Evolutionary conservation across 2,329 filamentous ascomycete species (phyloP).

Genomic region (Penicillium sp.): DNA sequence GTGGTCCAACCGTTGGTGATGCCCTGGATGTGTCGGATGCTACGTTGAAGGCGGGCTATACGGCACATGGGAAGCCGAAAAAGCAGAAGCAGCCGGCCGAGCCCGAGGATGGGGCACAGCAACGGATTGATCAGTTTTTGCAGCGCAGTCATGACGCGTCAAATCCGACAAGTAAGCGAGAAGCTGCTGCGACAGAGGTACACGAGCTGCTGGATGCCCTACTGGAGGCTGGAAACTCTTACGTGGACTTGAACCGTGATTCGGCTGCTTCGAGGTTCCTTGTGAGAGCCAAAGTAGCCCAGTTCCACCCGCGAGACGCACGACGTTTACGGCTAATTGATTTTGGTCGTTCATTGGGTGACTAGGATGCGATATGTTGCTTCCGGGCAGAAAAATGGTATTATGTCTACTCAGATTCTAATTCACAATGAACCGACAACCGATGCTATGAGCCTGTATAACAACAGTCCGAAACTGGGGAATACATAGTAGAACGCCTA

Average conservation of each 20-base stretch:
- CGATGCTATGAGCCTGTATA: neutral
- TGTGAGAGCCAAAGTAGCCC: conserved; percentile 53
- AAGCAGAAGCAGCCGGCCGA: conserved; percentile 30
- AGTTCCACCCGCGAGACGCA: conserved; percentile 54
- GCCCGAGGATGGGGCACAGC: conserved; percentile 38
- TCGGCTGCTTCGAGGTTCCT: conserved; percentile 52
- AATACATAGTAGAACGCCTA: conserved; percentile 14
- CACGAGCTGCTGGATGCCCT: conserved; percentile 46
- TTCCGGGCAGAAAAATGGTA: conserved; percentile 1
- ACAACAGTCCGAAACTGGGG: neutral
- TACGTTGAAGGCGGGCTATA: conserved; percentile 51
- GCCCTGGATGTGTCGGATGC: conserved; percentile 60
- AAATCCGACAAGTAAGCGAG: conserved; percentile 40
- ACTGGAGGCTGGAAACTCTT: conserved; percentile 45
- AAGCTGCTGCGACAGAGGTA: conserved; percentile 48
- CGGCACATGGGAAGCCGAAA: conserved; percentile 47
- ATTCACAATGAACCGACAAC: conserved; percentile 5
- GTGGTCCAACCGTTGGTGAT: conserved; percentile 76
- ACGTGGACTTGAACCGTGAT: conserved; percentile 48
- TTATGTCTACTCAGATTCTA: conserved; percentile 17
- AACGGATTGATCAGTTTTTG: conserved; percentile 51
- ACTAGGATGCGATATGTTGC: conserved; percentile 14
- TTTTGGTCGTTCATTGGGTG: conserved; percentile 43
- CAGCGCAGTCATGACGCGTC: conserved; percentile 30
- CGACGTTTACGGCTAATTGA: conserved; percentile 50